A percentile compares a stretch with the other conserved stretches of the same genome.
phyloP scores from a whole-genome alignment of 1,139 yeast species.

The Saccharomyces hybrid region DNA sequence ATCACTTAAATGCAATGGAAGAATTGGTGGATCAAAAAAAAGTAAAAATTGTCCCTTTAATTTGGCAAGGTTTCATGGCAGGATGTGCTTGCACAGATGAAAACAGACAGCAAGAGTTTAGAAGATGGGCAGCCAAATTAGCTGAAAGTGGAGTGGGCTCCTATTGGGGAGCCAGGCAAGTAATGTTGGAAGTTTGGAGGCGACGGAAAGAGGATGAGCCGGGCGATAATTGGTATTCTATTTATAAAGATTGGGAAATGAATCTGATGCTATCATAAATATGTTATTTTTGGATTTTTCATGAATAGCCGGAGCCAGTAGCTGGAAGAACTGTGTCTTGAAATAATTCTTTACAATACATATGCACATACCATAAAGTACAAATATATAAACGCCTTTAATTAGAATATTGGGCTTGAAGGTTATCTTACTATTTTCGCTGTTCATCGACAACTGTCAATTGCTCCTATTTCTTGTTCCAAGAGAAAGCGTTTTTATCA shows the following conservation, averaged over 20 bases:
- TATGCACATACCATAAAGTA: neutral
- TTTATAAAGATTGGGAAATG: conserved; percentile 77
- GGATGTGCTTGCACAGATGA: conserved; percentile 70
- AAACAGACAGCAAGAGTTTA: conserved; percentile 56
- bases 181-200: conserved; percentile 83
- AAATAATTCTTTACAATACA: neutral
- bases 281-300: neutral
- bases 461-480: no score
- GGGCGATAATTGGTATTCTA: conserved; percentile 70
- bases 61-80: conserved; percentile 87
- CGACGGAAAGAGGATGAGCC: conserved; percentile 52
- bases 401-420: neutral
- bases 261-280: conserved; percentile 53
- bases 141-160: conserved; percentile 72
- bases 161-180: conserved; percentile 79
- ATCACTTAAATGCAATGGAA: conserved; percentile 59
- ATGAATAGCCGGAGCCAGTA: neutral
- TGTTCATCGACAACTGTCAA: neutral
- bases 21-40: conserved; percentile 45
- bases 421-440: neutral
- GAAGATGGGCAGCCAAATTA: conserved; percentile 73
- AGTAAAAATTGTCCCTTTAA: conserved; percentile 62
- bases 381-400: neutral
- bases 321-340: neutral
- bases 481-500: no score